These are phyloP conservation scores for Phialophora tarda DNA, from an alignment of 2,329 filamentous ascomycete species.

Conservation along the genomic window DNA sequence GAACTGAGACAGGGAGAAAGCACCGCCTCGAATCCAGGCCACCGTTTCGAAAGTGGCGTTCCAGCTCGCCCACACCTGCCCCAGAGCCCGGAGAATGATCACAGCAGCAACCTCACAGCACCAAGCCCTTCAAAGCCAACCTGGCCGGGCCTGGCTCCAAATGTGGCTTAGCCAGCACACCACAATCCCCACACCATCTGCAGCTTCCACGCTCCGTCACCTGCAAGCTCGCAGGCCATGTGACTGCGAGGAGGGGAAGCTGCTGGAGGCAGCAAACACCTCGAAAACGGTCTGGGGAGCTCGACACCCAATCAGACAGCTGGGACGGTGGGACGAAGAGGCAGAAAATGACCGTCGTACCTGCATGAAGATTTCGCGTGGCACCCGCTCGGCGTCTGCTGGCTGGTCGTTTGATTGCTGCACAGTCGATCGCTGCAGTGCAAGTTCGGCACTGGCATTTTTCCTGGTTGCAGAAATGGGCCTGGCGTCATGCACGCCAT, in stretches of 20 bases:
- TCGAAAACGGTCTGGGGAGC: slow-evolving; percentile 19
- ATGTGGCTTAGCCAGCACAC: slow-evolving; percentile 32
- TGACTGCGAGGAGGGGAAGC: slow-evolving; percentile 28
- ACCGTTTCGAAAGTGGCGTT: background rate
- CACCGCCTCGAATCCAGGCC: slow-evolving; percentile 8
- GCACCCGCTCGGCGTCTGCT: slow-evolving; percentile 26
- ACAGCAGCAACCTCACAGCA: background rate
- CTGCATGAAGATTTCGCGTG: slow-evolving; percentile 32
- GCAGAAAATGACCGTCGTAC: slow-evolving; percentile 32
- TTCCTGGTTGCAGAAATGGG: slow-evolving; percentile 36
- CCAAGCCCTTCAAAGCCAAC: slow-evolving; percentile 15
- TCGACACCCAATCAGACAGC: slow-evolving; percentile 29
- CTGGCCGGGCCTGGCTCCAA: slow-evolving; percentile 17
- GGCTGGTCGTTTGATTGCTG: slow-evolving; percentile 32
- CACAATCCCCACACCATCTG: slow-evolving; percentile 35
- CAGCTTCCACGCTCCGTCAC: slow-evolving; percentile 31
- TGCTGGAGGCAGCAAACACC: slow-evolving; percentile 14
- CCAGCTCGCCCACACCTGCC: slow-evolving; percentile 6
- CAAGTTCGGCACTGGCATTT: slow-evolving; percentile 31
- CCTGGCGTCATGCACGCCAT: slow-evolving; percentile 38
- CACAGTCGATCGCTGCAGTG: slow-evolving; percentile 40
- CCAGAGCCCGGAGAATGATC: background rate
- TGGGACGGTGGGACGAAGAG: slow-evolving; percentile 29
- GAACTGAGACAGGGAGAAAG: background rate
- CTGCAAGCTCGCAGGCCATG: slow-evolving; percentile 34